Evolutionary conservation across 1,284 basidiomycete species (phyloP).

Genomic region (Boletus sp.): DNA sequence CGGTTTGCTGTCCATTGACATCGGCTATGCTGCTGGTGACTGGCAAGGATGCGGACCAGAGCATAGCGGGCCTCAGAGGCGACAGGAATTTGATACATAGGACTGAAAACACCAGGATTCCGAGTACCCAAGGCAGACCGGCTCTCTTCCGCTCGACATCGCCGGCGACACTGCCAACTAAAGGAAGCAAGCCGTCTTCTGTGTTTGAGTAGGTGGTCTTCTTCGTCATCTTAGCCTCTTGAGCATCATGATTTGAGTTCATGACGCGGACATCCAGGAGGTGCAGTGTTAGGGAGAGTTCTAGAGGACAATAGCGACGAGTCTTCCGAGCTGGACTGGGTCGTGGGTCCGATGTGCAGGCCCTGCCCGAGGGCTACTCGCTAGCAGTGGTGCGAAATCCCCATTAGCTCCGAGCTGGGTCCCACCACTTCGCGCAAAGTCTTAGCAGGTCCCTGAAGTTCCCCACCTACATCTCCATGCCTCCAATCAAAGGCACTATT

Average conservation of each 20-base stretch:
- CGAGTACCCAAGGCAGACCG: conserved; percentile 16
- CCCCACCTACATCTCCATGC: no score
- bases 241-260: conserved; percentile 2
- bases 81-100: conserved; percentile 21
- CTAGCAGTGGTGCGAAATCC: no score
- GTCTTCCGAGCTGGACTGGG: no score
- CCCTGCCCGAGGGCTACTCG: no score
- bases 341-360: no score
- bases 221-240: neutral
- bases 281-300: neutral
- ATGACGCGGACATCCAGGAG: conserved; percentile 1
- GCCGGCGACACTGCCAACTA: neutral
- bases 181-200: conserved; percentile 4
- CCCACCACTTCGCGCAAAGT: no score
- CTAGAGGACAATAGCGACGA: no score
- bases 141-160: conserved; percentile 7
- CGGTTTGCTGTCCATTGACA: no score
- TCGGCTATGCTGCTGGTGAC: neutral
- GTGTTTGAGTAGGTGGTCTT: neutral
- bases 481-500: neutral
- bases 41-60: conserved; percentile 1
- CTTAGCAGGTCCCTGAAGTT: neutral
- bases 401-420: neutral
- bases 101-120: conserved; percentile 14
- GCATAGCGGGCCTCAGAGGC: conserved; percentile 2